Percentiles rank a stretch among this genome's conserved stretches.
phyloP scores from a whole-genome alignment of 2,329 filamentous ascomycete genomes.

The Apiospora malaysiana region DNA sequence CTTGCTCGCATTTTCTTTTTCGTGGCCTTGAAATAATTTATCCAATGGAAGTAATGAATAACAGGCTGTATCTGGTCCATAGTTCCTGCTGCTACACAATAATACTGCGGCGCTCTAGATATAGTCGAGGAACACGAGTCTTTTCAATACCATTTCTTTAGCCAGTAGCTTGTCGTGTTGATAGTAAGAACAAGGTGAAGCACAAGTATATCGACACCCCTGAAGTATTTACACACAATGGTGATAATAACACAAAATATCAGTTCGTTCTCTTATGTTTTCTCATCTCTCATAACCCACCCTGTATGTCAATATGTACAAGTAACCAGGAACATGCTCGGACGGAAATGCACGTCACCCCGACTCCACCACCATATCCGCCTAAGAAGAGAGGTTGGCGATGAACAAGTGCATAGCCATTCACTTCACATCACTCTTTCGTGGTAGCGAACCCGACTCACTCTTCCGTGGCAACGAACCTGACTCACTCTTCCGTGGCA shows the following conservation, averaged over 20 bases:
- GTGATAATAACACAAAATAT: not conserved
- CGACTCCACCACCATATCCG: not conserved
- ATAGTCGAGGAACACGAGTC: not conserved
- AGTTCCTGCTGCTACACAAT: not conserved
- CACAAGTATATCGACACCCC: no score
- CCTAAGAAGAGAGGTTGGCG: not conserved
- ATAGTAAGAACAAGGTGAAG: not conserved
- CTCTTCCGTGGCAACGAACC: not conserved
- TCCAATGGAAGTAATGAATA: not conserved
- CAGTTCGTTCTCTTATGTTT: not conserved
- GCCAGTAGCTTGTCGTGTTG: not conserved
- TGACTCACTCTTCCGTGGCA: not conserved
- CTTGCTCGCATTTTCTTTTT: no score
- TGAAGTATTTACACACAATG: not conserved
- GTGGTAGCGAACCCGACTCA: not conserved
- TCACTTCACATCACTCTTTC: not conserved
- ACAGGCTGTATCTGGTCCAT: not conserved
- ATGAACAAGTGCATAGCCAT: not conserved
- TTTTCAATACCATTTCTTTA: not conserved
- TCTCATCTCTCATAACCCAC: conserved; percentile 12
- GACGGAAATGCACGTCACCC: not conserved
- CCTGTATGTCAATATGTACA: not conserved
- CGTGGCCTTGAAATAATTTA: not conserved
- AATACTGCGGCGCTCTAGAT: not conserved
- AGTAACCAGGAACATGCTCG: not conserved